Conservation (phyloP, 495 filamentous ascomycete genomes). For the Tuber microsphaerosporum region DNA sequence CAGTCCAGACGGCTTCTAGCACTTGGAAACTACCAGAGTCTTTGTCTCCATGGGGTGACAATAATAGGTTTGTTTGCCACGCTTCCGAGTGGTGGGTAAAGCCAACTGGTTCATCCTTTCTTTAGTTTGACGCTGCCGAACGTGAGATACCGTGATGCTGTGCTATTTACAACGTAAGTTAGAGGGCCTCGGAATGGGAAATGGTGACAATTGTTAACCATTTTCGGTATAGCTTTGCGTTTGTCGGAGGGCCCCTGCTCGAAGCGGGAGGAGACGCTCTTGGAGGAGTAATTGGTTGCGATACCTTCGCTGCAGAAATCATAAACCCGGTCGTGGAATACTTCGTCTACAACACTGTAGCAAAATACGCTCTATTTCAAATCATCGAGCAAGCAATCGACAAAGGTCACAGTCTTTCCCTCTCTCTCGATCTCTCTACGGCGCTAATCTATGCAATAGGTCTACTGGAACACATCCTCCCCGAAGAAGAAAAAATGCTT, state of each 20-base stretch:
- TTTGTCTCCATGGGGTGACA: constrained; percentile 46
- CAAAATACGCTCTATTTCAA: constrained; percentile 45
- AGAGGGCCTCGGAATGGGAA: not conserved
- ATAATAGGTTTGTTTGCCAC: constrained; percentile 31
- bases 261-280: constrained; percentile 39
- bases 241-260: constrained; percentile 42
- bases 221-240: constrained; percentile 38
- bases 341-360: constrained; percentile 39
- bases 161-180: constrained; percentile 41
- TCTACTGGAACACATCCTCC: constrained; percentile 44
- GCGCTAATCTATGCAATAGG: constrained; percentile 4
- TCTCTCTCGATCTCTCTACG: not conserved
- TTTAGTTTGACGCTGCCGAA: constrained; percentile 45
- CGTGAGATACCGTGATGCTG: constrained; percentile 44
- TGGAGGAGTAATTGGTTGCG: constrained; percentile 39
- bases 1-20: constrained; percentile 42
- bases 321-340: constrained; percentile 42
- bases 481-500: constrained; percentile 46
- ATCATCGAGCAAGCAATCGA: constrained; percentile 46
- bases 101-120: not conserved
- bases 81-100: not conserved
- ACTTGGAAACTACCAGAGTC: constrained; percentile 41
- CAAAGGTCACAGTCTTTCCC: constrained; percentile 34
- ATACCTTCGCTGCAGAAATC: constrained; percentile 43
- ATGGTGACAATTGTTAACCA: not conserved